A percentile compares a stretch with the other conserved stretches of the same genome.
phyloP scores from a whole-genome alignment of 768 basidiomycete species.

The Hemileccinum rubropunctum region DNA sequence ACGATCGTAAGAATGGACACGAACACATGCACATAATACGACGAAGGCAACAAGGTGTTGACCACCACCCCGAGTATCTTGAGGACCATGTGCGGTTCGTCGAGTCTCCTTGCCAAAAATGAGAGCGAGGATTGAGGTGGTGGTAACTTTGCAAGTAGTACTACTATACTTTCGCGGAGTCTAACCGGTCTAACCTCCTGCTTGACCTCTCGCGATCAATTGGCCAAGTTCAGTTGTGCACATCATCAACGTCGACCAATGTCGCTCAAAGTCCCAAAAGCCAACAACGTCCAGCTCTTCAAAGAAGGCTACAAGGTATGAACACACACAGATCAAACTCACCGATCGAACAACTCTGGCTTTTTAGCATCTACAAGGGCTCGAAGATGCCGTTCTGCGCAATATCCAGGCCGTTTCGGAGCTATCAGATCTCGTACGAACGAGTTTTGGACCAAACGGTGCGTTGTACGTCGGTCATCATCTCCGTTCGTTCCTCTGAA shows the following conservation, averaged over 20 bases:
- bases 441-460: conserved; percentile 97
- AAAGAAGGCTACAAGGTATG: conserved; percentile 94
- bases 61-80: conserved; percentile 41
- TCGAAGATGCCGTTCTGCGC: conserved; percentile 96
- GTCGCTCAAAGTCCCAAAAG: conserved; percentile 93
- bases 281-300: conserved; percentile 87
- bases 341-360: conserved; percentile 1
- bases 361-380: conserved; percentile 70
- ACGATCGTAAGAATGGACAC: conserved; percentile 43
- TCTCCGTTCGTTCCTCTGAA: conserved; percentile 2
- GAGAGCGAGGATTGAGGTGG: conserved; percentile 17
- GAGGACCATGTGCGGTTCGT: conserved; percentile 42
- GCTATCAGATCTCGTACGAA: conserved; percentile 90
- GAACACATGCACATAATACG: conserved; percentile 55
- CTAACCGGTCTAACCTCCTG: too few relatives aligned
- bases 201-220: too few relatives aligned
- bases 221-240: too few relatives aligned
- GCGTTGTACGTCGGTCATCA: conserved; percentile 28
- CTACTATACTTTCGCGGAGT: too few relatives aligned
- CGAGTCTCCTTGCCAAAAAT: too few relatives aligned
- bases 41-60: conserved; percentile 47
- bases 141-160: too few relatives aligned
- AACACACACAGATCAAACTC: conserved; percentile 7
- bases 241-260: conserved; percentile 41
- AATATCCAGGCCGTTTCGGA: conserved; percentile 97